Evolutionary conservation across 2,329 filamentous ascomycete genomes (phyloP).

Genomic region (Fusarium mundagurra): DNA sequence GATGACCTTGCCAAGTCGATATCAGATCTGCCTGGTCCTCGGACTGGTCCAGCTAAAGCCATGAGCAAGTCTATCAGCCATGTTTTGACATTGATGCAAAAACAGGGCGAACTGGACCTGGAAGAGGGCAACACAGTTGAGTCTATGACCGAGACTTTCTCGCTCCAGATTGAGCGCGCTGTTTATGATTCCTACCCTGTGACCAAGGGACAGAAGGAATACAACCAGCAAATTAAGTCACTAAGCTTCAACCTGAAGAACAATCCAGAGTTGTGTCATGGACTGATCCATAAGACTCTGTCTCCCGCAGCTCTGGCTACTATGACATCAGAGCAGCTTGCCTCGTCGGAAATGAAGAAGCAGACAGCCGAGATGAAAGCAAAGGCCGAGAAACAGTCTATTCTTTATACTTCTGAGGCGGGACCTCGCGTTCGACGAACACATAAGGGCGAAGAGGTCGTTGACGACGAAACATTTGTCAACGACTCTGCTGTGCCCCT

Average conservation of each 20-base stretch:
- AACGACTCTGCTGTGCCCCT: slow-evolving; percentile 49
- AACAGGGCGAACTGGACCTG: slow-evolving; percentile 70
- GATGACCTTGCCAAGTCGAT: slow-evolving; percentile 62
- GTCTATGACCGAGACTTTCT: slow-evolving; percentile 73
- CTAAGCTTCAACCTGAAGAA: slow-evolving; percentile 89
- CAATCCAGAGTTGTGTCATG: slow-evolving; percentile 80
- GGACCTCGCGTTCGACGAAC: slow-evolving; percentile 85
- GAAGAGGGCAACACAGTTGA: slow-evolving; percentile 71
- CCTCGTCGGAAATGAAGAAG: slow-evolving; percentile 86
- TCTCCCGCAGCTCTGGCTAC: slow-evolving; percentile 80
- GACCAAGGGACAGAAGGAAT: slow-evolving; percentile 58
- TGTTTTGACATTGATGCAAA: slow-evolving; percentile 73
- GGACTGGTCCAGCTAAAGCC: slow-evolving; percentile 75
- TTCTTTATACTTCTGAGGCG: slow-evolving; percentile 76
- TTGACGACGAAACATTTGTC: slow-evolving; percentile 76
- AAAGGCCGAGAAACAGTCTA: slow-evolving; percentile 82
- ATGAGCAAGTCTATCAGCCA: slow-evolving; percentile 75
- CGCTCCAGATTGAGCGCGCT: slow-evolving; percentile 82
- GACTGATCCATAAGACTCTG: slow-evolving; percentile 77
- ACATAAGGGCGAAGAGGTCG: slow-evolving; percentile 92
- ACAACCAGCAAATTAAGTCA: slow-evolving; percentile 73
- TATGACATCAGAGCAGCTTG: slow-evolving; percentile 92
- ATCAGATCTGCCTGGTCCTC: slow-evolving; percentile 66
- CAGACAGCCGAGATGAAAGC: slow-evolving; percentile 82
- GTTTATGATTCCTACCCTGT: slow-evolving; percentile 66